A percentile compares a stretch with the other conserved stretches of the same genome.
Evolutionary conservation across 202 grass and related monocot species (phyloP).

Genomic region (Panicum hallii): DNA sequence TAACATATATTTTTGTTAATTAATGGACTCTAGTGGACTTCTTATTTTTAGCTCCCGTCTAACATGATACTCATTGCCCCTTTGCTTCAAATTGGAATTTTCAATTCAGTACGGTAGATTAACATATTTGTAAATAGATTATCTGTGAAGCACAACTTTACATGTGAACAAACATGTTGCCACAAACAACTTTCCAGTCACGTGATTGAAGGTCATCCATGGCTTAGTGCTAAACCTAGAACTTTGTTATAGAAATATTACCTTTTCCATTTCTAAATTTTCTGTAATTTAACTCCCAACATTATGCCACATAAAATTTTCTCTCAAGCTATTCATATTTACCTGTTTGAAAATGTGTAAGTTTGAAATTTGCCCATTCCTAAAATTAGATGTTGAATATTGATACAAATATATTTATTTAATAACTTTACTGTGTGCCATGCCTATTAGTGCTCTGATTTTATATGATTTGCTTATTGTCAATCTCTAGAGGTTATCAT

Average conservation of each 20-base stretch:
- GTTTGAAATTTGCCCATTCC: background rate
- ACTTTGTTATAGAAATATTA: conserved; percentile 11
- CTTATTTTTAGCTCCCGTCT: conserved; percentile 28
- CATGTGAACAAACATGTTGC: background rate
- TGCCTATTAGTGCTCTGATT: conserved; percentile 2
- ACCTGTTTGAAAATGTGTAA: conserved; percentile 16
- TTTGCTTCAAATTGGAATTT: background rate
- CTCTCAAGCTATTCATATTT: conserved; percentile 31
- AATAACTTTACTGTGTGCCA: conserved; percentile 6
- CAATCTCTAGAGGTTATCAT: background rate
- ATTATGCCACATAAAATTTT: background rate
- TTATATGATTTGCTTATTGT: conserved; percentile 13
- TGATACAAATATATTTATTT: background rate
- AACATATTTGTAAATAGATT: background rate
- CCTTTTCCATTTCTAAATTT: conserved; percentile 15
- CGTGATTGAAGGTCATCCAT: background rate
- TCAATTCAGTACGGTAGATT: background rate
- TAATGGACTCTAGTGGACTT: conserved; percentile 13
- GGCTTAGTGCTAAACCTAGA: conserved; percentile 2
- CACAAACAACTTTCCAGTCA: background rate
- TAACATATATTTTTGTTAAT: conserved; percentile 36
- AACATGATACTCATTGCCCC: background rate
- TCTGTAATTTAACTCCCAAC: background rate
- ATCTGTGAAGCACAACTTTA: conserved; percentile 18
- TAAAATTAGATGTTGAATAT: conserved; percentile 8